Conservation (phyloP, 106 monocot genomes). For the Cymbidium sinense region DNA sequence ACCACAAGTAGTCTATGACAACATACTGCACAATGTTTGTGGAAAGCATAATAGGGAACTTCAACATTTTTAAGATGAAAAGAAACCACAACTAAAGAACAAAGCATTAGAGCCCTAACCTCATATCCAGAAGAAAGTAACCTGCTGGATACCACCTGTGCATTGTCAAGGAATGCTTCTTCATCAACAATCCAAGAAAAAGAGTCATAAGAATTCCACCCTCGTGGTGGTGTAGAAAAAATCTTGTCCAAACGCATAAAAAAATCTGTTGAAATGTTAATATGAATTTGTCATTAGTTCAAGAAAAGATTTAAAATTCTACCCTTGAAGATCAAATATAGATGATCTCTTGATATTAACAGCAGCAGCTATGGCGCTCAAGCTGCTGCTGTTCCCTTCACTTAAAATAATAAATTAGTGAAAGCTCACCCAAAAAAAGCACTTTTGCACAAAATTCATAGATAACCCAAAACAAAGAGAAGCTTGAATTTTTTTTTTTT, state of each 20-base stretch:
- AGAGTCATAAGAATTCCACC: constrained; percentile 98
- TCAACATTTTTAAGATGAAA: not conserved
- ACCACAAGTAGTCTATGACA: constrained; percentile 92
- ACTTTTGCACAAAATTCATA: not conserved
- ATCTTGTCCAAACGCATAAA: constrained; percentile 13
- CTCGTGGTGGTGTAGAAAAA: constrained; percentile 59
- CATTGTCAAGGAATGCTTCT: constrained; percentile 64
- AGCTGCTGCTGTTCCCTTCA: not conserved
- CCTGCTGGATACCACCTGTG: constrained; percentile 52
- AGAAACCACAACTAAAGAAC: not conserved
- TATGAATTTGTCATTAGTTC: not conserved
- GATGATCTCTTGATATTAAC: not conserved
- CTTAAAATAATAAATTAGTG: not conserved
- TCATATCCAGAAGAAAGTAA: constrained; percentile 64
- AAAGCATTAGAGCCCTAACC: constrained; percentile 26
- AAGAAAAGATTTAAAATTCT: not conserved
- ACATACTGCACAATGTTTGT: constrained; percentile 48
- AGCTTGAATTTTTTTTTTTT: not conserved
- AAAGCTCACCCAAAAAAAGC: not conserved
- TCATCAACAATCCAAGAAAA: constrained; percentile 83
- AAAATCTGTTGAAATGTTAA: constrained; percentile 19
- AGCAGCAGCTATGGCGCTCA: not conserved
- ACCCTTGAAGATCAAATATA: not conserved
- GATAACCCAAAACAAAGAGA: too few relatives aligned
- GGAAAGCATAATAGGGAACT: not conserved